Evolutionary conservation across 1,284 basidiomycete genomes (phyloP), one percentile per base, ranked within the genome.

Genomic region (Puccinia polysora): DNA sequence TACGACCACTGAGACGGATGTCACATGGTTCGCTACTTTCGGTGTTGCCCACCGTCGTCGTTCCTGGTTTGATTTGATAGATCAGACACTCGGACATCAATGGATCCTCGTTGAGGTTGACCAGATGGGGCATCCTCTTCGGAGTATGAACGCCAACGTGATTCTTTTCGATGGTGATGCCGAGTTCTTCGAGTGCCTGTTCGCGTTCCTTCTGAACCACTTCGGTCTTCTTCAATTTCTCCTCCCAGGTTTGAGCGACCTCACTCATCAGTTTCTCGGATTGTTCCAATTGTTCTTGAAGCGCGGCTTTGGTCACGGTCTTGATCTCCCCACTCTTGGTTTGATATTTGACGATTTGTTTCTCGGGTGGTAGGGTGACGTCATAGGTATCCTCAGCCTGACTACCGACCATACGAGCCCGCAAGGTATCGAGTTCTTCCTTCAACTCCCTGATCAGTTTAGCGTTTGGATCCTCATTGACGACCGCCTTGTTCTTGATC

Each of bases 401-500:
- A 25, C 64, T 28, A 1, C 76, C 77, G 0, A 73, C 49, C 58
- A 79, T 76, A 4, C 78, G 74, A 23, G 65, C 56, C 12, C 80
- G 79, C 1, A 82, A 77, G 50, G 79, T 76, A 25, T 96, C 91
- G 56, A 98, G 83, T 81, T 98, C 96, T 82, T 97, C 95, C 81
- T 97, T 97, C 79, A 97, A 88, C 81, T 97, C 95, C 64, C 95
- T 89, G 69, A 97, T 94, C 71, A 97, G 87, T 83, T 92, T 97
- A 78, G 95, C 95, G 78, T 97, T 98, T 20, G 96, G 94, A 84
- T 98, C 95, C 81, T 98, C 95, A 81, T 98, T 98, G 77, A 98
- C 90, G 64, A 97, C 87, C 18, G 95, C 95, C 83, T 97, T 96
- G 81, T 97, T 98, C 87, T 95, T 96, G 83, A 98, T 98, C 86